phyloP scores from a whole-genome alignment of 352 stramenopile genomes.

The Phytophthora megakarya region DNA sequence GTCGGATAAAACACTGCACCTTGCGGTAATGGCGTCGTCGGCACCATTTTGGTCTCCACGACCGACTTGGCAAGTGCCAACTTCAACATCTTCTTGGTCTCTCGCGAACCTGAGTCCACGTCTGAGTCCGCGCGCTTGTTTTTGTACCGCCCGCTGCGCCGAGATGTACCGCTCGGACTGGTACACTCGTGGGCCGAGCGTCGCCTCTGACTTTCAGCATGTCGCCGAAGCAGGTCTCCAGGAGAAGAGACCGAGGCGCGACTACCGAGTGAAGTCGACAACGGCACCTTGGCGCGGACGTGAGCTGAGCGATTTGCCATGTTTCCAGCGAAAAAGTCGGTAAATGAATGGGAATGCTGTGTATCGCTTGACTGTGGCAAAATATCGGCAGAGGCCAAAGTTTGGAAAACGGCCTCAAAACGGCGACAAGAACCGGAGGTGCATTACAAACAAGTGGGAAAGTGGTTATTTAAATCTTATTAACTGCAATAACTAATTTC shows the following conservation, averaged over 20 bases:
- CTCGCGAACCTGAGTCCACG: slow-evolving; percentile 27
- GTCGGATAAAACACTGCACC: slow-evolving; percentile 81
- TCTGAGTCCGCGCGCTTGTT: slow-evolving; percentile 45
- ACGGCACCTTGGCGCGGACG: not conserved
- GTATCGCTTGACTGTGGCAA: slow-evolving; percentile 1
- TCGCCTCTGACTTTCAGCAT: slow-evolving; percentile 31
- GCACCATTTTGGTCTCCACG: slow-evolving; percentile 53
- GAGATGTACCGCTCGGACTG: slow-evolving; percentile 38
- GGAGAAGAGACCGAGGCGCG: slow-evolving; percentile 21
- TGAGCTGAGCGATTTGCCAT: slow-evolving; percentile 21
- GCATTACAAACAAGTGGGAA: not conserved
- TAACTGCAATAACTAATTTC: not conserved
- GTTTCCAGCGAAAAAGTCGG: slow-evolving; percentile 9
- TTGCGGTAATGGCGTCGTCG: slow-evolving; percentile 34
- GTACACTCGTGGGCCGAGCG: slow-evolving; percentile 23
- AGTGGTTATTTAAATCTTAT: not conserved
- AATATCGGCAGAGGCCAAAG: slow-evolving; percentile 19
- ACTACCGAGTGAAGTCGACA: slow-evolving; percentile 6
- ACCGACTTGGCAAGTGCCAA: slow-evolving; percentile 58
- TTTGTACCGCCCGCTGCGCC: slow-evolving; percentile 36
- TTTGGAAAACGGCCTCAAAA: slow-evolving; percentile 10
- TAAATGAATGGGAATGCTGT: slow-evolving; percentile 2
- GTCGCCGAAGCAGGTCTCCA: slow-evolving; percentile 16
- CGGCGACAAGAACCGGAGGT: slow-evolving; percentile 13
- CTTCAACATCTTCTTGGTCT: slow-evolving; percentile 65